A percentile compares a stretch with the other conserved stretches of the same genome.
Conservation (phyloP, 305 asterid species). For the Stenogyne calaminthoides region DNA sequence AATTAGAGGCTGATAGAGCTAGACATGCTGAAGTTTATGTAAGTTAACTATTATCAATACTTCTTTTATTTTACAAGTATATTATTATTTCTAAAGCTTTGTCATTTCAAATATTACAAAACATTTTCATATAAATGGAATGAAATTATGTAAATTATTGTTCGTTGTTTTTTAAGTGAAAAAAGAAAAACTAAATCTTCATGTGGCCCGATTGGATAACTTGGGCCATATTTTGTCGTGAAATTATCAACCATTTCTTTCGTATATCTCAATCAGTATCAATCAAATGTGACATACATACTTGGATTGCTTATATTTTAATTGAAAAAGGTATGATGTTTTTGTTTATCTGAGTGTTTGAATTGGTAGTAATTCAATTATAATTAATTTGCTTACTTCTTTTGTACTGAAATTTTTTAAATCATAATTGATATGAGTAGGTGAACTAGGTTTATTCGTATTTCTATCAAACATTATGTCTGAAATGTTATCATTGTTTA, state of each 20-base stretch:
- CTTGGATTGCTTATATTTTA: slow-evolving; percentile 1
- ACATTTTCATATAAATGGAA: neutral
- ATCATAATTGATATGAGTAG: no score
- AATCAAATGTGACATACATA: neutral
- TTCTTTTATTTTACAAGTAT: neutral
- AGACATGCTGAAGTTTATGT: no score
- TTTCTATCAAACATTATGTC: no score
- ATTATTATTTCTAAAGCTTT: neutral
- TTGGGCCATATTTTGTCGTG: neutral
- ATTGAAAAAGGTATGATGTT: neutral
- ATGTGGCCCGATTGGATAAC: neutral
- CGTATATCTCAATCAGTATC: neutral
- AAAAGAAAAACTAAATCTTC: no score
- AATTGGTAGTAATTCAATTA: neutral
- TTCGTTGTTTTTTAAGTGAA: neutral
- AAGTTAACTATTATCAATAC: no score
- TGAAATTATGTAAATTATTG: neutral
- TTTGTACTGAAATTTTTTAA: neutral
- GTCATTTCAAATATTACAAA: neutral
- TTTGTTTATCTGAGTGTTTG: neutral
- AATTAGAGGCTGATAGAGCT: no score
- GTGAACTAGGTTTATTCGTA: no score
- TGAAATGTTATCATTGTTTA: no score
- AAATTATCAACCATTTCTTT: neutral
- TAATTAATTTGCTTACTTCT: neutral